Evolutionary conservation across 2,329 filamentous ascomycete species (phyloP).

Genomic region (Amauroascus verrucosus): DNA sequence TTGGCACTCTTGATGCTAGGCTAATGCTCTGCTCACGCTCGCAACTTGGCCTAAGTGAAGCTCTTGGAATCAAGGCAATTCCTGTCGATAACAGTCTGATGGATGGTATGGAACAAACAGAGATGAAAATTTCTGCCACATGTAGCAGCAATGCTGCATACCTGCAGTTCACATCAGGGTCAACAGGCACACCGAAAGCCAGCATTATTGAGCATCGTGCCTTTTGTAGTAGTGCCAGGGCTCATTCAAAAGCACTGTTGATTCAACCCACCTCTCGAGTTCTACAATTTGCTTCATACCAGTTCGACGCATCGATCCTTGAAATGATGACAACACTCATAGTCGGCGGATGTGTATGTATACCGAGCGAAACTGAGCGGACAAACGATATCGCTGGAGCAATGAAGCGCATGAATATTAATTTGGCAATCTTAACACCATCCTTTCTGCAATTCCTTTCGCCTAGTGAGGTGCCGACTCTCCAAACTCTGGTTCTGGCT

Average conservation of each 20-base stretch:
- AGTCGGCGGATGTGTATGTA: slow-evolving; percentile 36
- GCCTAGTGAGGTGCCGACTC: slow-evolving; percentile 31
- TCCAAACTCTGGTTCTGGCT: slow-evolving; percentile 29
- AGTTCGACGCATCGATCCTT: slow-evolving; percentile 81
- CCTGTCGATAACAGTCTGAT: slow-evolving; percentile 6
- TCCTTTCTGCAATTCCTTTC: slow-evolving; percentile 43
- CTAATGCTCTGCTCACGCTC: slow-evolving; percentile 17
- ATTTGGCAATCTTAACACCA: slow-evolving; percentile 50
- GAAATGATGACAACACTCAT: slow-evolving; percentile 54
- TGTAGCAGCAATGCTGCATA: slow-evolving; percentile 23
- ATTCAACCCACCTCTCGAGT: slow-evolving; percentile 35
- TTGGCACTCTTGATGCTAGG: slow-evolving; percentile 16
- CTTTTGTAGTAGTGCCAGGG: slow-evolving; percentile 39
- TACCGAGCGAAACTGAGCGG: slow-evolving; percentile 33
- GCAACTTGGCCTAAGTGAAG: neutral
- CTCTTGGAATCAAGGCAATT: slow-evolving; percentile 2
- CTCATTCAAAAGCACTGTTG: slow-evolving; percentile 36
- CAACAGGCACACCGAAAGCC: slow-evolving; percentile 17
- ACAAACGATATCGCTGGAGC: slow-evolving; percentile 37
- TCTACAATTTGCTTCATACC: slow-evolving; percentile 76
- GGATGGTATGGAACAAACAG: neutral
- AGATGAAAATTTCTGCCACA: neutral
- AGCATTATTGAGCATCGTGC: slow-evolving; percentile 23
- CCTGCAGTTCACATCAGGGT: slow-evolving; percentile 37
- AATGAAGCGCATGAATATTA: slow-evolving; percentile 40